phyloP scores from a whole-genome alignment of 164 flowering plant species.

The Brasenia schreberi region DNA sequence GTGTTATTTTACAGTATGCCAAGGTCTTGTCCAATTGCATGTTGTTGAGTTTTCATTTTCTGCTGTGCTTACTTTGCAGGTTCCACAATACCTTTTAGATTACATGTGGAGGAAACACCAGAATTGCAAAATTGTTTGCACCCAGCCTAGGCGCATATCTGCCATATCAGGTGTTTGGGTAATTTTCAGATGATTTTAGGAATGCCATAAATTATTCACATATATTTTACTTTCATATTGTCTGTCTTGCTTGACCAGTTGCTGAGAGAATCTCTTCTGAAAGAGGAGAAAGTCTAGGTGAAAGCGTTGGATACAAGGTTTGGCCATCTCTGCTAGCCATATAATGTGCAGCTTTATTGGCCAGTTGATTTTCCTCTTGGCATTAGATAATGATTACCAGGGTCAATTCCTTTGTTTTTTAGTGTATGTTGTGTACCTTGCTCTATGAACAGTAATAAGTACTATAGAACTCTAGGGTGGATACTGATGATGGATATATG shows the following conservation, averaged over 20 bases:
- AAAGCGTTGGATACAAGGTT: slow-evolving; percentile 92
- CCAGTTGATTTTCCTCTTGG: too few species aligned
- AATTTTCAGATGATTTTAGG: neutral
- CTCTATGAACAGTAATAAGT: too few species aligned
- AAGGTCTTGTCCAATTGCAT: neutral
- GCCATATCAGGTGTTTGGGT: slow-evolving; percentile 63
- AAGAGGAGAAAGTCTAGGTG: slow-evolving; percentile 85
- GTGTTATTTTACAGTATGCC: too few species aligned
- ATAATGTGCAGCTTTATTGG: too few species aligned
- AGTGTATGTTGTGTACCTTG: too few species aligned
- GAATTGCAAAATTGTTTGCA: slow-evolving; percentile 78
- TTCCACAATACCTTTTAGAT: slow-evolving; percentile 87
- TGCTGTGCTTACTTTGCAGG: slow-evolving; percentile 25
- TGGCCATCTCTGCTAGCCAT: neutral
- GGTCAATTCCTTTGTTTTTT: too few species aligned
- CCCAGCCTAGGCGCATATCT: slow-evolving; percentile 96
- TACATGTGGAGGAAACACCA: slow-evolving; percentile 70
- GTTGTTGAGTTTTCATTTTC: neutral
- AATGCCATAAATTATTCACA: neutral
- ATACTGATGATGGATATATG: too few species aligned
- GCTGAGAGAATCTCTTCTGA: slow-evolving; percentile 86
- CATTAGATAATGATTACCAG: too few species aligned
- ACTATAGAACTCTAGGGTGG: too few species aligned
- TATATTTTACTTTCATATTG: neutral
- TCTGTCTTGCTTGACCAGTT: slow-evolving; percentile 28